Evolutionary conservation across 805 yeast genomes (phyloP).

Genomic region (Ascoidea asiatica): DNA sequence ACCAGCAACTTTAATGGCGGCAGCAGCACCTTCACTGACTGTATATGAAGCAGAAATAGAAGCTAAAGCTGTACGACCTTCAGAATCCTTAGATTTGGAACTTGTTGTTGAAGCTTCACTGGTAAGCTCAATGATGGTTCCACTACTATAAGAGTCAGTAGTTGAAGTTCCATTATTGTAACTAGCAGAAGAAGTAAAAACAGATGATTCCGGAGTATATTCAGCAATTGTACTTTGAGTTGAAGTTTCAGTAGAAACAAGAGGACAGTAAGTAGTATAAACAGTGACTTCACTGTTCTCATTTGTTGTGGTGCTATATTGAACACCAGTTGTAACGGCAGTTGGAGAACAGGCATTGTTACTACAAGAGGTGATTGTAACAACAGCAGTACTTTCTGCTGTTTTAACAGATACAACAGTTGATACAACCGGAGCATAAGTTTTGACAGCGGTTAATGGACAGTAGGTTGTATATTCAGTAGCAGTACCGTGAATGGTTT

Average conservation of each 20-base stretch:
- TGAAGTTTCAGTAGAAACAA: slow-evolving; percentile 12
- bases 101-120: too few relatives aligned
- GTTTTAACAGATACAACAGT: background rate
- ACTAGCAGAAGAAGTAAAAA: too few relatives aligned
- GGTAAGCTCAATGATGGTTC: too few relatives aligned
- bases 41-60: too few relatives aligned
- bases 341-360: slow-evolving; percentile 12
- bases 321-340: slow-evolving; percentile 16
- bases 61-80: too few relatives aligned
- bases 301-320: slow-evolving; percentile 14
- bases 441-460: slow-evolving; percentile 11
- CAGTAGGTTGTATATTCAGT: slow-evolving; percentile 15
- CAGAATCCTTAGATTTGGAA: too few relatives aligned
- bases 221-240: too few relatives aligned
- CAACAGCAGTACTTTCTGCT: slow-evolving; percentile 16
- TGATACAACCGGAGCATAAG: background rate
- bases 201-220: too few relatives aligned
- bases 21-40: too few relatives aligned
- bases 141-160: too few relatives aligned
- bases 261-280: slow-evolving; percentile 17
- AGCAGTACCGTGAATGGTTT: slow-evolving; percentile 9
- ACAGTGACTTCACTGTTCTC: slow-evolving; percentile 15
- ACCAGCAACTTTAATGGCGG: too few relatives aligned
- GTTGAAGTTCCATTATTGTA: too few relatives aligned
- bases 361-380: slow-evolving; percentile 16